phyloP scores from a whole-genome alignment of 257 asterid species.

The Nicotiana benthamiana region DNA sequence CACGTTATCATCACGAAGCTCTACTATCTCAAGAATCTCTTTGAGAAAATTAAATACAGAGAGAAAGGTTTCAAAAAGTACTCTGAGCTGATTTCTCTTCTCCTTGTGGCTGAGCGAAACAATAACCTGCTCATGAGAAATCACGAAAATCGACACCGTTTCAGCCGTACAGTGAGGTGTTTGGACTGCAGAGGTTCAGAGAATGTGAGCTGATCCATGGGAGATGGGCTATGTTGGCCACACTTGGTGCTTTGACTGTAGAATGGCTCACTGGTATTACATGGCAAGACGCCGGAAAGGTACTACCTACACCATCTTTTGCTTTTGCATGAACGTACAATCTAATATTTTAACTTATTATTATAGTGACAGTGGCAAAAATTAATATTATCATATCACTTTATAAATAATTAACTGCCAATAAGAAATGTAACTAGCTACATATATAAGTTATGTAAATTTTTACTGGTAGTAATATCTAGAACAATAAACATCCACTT shows the following conservation, averaged over 20 bases:
- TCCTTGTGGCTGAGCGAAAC: no score
- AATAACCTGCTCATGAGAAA: no score
- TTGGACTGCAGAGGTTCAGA: slow-evolving; percentile 84
- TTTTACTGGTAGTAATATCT: not conserved
- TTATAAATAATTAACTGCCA: no score
- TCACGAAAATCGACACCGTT: slow-evolving; percentile 84
- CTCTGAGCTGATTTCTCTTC: no score
- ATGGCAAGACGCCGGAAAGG: slow-evolving; percentile 99
- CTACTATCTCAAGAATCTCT: no score
- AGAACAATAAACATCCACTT: no score
- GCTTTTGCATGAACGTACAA: not conserved
- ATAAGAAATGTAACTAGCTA: no score
- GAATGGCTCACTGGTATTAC: slow-evolving; percentile 96
- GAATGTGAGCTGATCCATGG: slow-evolving; percentile 98
- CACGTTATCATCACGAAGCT: no score
- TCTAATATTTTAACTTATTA: not conserved
- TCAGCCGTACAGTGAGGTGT: slow-evolving; percentile 84
- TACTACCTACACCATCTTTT: not conserved
- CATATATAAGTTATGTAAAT: no score
- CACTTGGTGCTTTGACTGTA: slow-evolving; percentile 83
- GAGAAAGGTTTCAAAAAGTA: no score
- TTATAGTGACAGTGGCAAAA: not conserved
- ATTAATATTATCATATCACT: no score
- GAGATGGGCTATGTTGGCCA: slow-evolving; percentile 96
- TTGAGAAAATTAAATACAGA: no score